Evolutionary conservation across 2,329 filamentous ascomycete genomes (phyloP).

Genomic region (Paracorniculantispora psalliotae): DNA sequence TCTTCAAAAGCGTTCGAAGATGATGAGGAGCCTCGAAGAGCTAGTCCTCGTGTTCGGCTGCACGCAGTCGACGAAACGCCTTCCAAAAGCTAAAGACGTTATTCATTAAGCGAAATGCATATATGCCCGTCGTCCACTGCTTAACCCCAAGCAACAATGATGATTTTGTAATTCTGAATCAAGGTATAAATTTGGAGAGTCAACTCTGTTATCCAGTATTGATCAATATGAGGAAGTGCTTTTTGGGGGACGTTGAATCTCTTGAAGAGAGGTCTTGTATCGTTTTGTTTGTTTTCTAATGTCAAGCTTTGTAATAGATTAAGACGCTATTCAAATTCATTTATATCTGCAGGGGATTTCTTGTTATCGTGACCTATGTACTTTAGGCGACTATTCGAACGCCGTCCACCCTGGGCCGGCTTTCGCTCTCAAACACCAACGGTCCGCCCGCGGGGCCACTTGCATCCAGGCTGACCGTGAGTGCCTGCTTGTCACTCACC

Average conservation of each 20-base stretch:
- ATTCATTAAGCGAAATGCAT: background rate
- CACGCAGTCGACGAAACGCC: slow-evolving; percentile 16
- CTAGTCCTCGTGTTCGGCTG: slow-evolving; percentile 22
- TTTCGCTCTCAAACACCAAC: slow-evolving; percentile 60
- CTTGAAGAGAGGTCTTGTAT: background rate
- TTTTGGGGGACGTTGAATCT: background rate
- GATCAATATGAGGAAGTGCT: background rate
- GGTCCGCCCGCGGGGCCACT: slow-evolving; percentile 62
- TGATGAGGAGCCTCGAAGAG: slow-evolving; percentile 40
- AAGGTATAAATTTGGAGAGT: background rate
- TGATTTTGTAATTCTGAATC: background rate
- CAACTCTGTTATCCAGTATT: background rate
- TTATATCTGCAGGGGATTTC: background rate
- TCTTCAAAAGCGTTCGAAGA: slow-evolving; percentile 43
- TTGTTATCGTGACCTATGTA: background rate
- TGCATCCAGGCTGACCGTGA: slow-evolving; percentile 68
- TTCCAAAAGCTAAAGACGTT: background rate
- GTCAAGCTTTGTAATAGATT: background rate
- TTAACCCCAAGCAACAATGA: background rate
- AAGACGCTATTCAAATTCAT: background rate
- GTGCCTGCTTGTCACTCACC: slow-evolving; percentile 62
- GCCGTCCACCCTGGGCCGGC: slow-evolving; percentile 8
- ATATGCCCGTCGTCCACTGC: background rate
- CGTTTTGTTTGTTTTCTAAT: background rate
- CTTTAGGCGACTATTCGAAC: slow-evolving; percentile 7